These are phyloP conservation scores for Austroboletus niveus DNA, from an alignment of 1,284 basidiomycete genomes.

Conservation along the genomic window DNA sequence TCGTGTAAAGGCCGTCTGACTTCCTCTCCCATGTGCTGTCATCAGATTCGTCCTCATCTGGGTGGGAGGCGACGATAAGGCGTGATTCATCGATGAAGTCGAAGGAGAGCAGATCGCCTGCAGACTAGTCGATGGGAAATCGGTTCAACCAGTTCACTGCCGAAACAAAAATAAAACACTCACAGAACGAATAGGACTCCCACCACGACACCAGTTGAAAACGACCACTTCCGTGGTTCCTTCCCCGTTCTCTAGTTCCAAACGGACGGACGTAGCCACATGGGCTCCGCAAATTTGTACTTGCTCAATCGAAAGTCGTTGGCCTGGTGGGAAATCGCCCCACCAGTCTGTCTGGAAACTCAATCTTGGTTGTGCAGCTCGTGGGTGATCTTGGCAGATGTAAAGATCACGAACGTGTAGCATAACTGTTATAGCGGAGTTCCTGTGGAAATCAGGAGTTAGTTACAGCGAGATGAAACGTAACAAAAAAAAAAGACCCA, in stretches of 20 bases:
- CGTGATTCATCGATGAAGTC: slow-evolving; percentile 30
- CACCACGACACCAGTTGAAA: slow-evolving; percentile 30
- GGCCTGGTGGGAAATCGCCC: slow-evolving; percentile 31
- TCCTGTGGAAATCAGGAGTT: slow-evolving; percentile 14
- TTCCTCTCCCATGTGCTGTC: slow-evolving; percentile 32
- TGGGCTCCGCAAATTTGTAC: slow-evolving; percentile 29
- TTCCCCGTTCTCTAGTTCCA: slow-evolving; percentile 34
- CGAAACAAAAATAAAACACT: slow-evolving; percentile 1
- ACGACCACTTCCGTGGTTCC: slow-evolving; percentile 31
- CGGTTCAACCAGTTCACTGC: neutral
- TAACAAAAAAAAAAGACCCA: slow-evolving; percentile 3
- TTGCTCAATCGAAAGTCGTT: slow-evolving; percentile 32
- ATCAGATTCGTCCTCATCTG: slow-evolving; percentile 35
- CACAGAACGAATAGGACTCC: slow-evolving; percentile 28
- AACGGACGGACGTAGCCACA: slow-evolving; percentile 28
- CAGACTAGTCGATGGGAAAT: slow-evolving; percentile 18
- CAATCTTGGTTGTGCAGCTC: slow-evolving; percentile 26
- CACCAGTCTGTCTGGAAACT: slow-evolving; percentile 36
- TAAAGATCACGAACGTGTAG: slow-evolving; percentile 32
- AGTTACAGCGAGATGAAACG: slow-evolving; percentile 3
- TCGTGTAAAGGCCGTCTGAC: slow-evolving; percentile 32
- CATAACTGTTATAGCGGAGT: slow-evolving; percentile 24
- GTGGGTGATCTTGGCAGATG: slow-evolving; percentile 25
- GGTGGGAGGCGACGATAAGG: slow-evolving; percentile 27
- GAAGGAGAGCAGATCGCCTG: slow-evolving; percentile 33